These are phyloP conservation scores for Penicillium fimorum DNA, from an alignment of 495 filamentous ascomycete species.

Conservation along the genomic window DNA sequence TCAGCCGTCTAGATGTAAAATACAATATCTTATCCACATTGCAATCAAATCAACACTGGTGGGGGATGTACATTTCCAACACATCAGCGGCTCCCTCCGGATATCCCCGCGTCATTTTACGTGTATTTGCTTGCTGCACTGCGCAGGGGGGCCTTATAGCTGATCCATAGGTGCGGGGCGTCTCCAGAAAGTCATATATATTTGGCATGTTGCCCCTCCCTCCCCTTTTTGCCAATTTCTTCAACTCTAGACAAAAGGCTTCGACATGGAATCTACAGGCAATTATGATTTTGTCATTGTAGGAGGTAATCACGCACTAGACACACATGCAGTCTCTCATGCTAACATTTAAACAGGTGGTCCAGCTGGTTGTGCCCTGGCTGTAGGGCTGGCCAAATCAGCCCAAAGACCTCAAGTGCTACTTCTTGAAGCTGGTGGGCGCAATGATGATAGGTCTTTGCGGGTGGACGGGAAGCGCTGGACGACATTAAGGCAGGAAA, in stretches of 20 bases:
- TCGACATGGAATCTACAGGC: conserved; percentile 14
- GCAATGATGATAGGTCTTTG: conserved; percentile 45
- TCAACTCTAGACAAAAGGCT: background rate
- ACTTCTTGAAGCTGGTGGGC: conserved; percentile 57
- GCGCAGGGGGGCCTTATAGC: too few species aligned
- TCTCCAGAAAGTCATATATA: conserved; percentile 1
- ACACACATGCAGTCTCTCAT: background rate
- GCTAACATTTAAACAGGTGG: conserved; percentile 43
- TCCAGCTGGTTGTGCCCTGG: conserved; percentile 53
- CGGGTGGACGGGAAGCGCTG: conserved; percentile 54
- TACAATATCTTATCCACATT: background rate
- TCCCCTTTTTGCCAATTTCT: background rate
- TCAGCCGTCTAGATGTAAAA: background rate
- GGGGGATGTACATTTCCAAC: background rate
- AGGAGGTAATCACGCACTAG: conserved; percentile 40
- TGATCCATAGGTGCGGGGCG: too few species aligned
- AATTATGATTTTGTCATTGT: conserved; percentile 56
- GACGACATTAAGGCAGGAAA: conserved; percentile 44
- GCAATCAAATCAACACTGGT: background rate
- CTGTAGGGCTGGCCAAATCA: conserved; percentile 46
- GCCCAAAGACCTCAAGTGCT: conserved; percentile 48
- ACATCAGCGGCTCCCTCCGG: background rate
- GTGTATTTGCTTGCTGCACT: background rate
- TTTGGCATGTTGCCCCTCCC: background rate
- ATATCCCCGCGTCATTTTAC: too few species aligned